Evolutionary conservation across 192 early-diverging fungal genomes (phyloP).

Genomic region (Coemansia sp.): DNA sequence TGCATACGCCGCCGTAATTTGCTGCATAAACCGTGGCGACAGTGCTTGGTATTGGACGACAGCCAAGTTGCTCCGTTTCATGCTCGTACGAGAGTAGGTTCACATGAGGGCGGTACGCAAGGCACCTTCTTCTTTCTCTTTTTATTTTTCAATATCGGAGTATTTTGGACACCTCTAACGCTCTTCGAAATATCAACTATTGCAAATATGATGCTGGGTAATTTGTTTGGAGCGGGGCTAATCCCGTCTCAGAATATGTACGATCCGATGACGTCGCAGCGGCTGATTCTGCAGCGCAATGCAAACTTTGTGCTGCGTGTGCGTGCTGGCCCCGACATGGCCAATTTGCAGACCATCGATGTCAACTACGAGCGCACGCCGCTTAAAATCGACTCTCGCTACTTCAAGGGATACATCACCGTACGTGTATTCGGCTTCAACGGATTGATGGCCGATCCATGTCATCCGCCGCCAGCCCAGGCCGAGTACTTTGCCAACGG

Average conservation of each 20-base stretch:
- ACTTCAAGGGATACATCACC: conserved; percentile 54
- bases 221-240: conserved; percentile 47
- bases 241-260: conserved; percentile 46
- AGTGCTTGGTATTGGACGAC: not conserved
- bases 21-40: conserved; percentile 5
- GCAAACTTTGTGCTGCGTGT: conserved; percentile 56
- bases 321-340: conserved; percentile 49
- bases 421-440: conserved; percentile 56
- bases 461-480: conserved; percentile 52
- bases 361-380: conserved; percentile 58
- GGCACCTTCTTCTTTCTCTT: not conserved
- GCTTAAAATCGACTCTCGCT: conserved; percentile 42
- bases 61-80: not conserved
- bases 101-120: not conserved
- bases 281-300: conserved; percentile 50
- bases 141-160: not conserved
- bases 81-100: not conserved
- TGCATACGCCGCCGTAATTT: not conserved
- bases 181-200: not conserved
- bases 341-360: conserved; percentile 46
- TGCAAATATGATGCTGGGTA: conserved; percentile 53
- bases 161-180: not conserved
- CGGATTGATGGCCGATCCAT: conserved; percentile 54
- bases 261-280: conserved; percentile 53
- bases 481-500: conserved; percentile 54